These are phyloP conservation scores for Acorus calamus DNA, from an alignment of 106 monocot genomes.

Conservation along the genomic window DNA sequence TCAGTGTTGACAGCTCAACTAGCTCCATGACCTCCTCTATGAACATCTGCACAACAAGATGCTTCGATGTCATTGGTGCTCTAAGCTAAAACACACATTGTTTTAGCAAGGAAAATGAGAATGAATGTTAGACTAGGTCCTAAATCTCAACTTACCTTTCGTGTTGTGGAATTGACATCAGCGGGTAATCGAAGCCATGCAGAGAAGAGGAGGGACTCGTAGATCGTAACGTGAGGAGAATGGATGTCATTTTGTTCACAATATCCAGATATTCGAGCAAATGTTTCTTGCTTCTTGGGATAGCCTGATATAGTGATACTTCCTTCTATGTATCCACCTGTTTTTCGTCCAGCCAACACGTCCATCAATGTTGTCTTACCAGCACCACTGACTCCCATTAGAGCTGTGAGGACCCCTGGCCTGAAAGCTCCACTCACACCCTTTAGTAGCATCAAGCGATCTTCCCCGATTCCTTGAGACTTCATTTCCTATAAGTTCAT, in stretches of 20 bases:
- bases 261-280: slow-evolving; percentile 17
- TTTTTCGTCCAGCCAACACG: slow-evolving; percentile 15
- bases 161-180: slow-evolving; percentile 2
- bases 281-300: slow-evolving; percentile 17
- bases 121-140: neutral
- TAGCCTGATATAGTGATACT: slow-evolving; percentile 7
- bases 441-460: slow-evolving; percentile 10
- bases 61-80: too few relatives aligned
- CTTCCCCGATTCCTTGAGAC: slow-evolving; percentile 1
- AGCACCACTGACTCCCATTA: slow-evolving; percentile 11
- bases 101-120: too few relatives aligned
- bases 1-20: too few relatives aligned
- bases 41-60: too few relatives aligned
- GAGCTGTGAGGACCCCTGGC: slow-evolving; percentile 5
- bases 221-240: slow-evolving; percentile 6
- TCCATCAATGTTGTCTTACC: slow-evolving; percentile 20
- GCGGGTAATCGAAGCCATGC: slow-evolving; percentile 15
- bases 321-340: slow-evolving; percentile 19
- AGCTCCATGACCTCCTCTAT: too few relatives aligned
- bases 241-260: slow-evolving; percentile 9
- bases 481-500: too few relatives aligned
- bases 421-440: slow-evolving; percentile 13
- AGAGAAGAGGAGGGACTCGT: slow-evolving; percentile 11
- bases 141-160: slow-evolving; percentile 2
- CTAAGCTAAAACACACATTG: too few relatives aligned